Base-by-base conservation (phyloP, 208 protist species). In the Leishmania amazonensis region DNA sequence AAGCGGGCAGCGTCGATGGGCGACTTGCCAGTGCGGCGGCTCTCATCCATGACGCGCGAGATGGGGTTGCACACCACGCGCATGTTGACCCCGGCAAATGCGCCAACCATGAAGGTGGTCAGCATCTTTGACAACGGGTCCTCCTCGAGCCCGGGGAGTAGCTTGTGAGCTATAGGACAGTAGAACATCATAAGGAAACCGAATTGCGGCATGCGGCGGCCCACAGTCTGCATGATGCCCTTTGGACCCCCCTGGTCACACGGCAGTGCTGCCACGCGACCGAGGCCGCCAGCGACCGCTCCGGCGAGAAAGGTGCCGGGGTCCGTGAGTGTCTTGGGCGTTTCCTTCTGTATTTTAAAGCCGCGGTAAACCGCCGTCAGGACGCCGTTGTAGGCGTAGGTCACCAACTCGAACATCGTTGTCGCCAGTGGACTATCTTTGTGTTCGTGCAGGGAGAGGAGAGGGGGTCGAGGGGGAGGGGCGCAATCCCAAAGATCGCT, bases 121-220 rank as follows among this genome's bases (percentile, higher is more conserved):
- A 87, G 75, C 85, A 96, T 90, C 88, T 97, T 97, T 24, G 86
- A 85, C 15, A 83, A 62, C 3, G 95, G 95, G 76, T 94, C 86
- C 47, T 81, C 79, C 81, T 96, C 91, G 28, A 89, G 83, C 3
- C 88, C 92, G 49, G 91, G 91, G 3, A 97, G 88, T 62, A 94
- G 31, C 53, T 92, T 89, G 75, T 86, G 81, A 1, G 94, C 93
- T 68, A 94, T 58, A 35, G 91, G 89, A 64, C 87, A 88, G 88
- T 97, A 97, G 67, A 97, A 89, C 95, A 95, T 96, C 93, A 97
- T 96, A 28, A 97, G 88, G 40, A 93, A 72, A 1, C 95, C 95
- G 67, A 95, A 93, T 85, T 97, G 95, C 38, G 89, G 91, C 80
- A 90, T 91, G 53, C 95, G 93, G 7, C 95, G 90, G 42, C 84